Evolutionary conservation across 345 rosid genomes (phyloP), one percentile per base, ranked within the genome.

Genomic region (Sisymbrium altissimum): DNA sequence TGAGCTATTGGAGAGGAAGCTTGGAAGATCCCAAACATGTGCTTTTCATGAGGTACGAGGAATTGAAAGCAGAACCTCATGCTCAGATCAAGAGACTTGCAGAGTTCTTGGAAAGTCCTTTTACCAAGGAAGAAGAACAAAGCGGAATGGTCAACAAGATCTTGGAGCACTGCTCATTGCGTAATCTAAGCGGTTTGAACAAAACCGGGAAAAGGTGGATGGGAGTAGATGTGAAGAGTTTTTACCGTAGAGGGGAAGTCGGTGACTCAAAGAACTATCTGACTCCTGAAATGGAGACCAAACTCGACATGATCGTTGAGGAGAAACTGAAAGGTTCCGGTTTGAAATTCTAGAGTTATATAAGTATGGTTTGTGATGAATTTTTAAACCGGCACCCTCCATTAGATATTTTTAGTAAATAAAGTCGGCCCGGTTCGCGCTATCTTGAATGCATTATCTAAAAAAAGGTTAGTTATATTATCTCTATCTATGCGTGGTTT

Each of bases 1-100:
- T 84, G 45, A 78, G 73, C 12, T 86, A 81, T n/a, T 82, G 86
- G 86, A 78, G 75, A 76, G 84, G 60, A 11, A 78, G 84, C 41
- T 64, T 81, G 72, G 84, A 81, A 56, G 56, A 53, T 0, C 81
- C 85, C 1, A 39, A 40, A 1, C 29, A 49, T 66, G 72, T 83
- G 0, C 40, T 86, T 33, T 86, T 83, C 53, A 55, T 86, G 75
- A 86, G 56, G 30, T 86, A 69, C 5, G 88, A 81, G 65, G 86
- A 84, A 3, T 35, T 84, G 55, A 78, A 15, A 48, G 56, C 15
- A 38, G 79, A 7, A 66, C 86, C 17, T 4, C 23, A 3, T 12
- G 41, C 7, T 4, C 78, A 76, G 13, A 2, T 82, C 9, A 59
- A 9, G 67, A 84, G 38, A 66, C 58, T n/a, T 1, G 78, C 82